Conservation (phyloP, 2,329 filamentous ascomycete genomes). For the Aspergillus brasiliensis region DNA sequence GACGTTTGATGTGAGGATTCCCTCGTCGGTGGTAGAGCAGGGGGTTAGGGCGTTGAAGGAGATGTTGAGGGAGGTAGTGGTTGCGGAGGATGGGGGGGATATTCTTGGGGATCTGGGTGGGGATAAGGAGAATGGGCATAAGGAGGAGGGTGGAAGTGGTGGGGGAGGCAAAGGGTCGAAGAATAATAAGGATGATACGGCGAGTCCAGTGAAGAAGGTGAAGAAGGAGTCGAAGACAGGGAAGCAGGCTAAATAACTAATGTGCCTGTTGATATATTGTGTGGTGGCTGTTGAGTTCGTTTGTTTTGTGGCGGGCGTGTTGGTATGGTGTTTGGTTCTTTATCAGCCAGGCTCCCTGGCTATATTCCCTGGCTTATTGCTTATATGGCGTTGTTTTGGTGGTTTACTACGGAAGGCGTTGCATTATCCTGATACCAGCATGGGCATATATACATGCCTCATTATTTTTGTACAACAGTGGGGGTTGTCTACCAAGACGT, state of each 20-base stretch:
- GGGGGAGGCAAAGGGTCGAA: slow-evolving; percentile 9
- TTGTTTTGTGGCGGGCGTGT: neutral
- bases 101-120: slow-evolving; percentile 9
- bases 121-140: slow-evolving; percentile 10
- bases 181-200: neutral
- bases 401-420: no score
- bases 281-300: neutral
- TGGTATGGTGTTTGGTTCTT: no score
- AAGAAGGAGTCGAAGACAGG: slow-evolving; percentile 28
- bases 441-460: no score
- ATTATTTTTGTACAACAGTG: no score
- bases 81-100: slow-evolving; percentile 37
- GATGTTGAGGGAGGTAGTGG: slow-evolving; percentile 55
- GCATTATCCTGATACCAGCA: no score
- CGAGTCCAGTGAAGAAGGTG: slow-evolving; percentile 28
- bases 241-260: slow-evolving; percentile 23
- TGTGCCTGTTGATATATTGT: neutral
- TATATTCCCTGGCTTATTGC: no score
- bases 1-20: slow-evolving; percentile 52
- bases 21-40: slow-evolving; percentile 51
- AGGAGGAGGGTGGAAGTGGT: neutral
- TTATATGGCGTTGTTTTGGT: no score
- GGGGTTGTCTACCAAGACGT: no score
- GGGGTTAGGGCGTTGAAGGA: slow-evolving; percentile 55
- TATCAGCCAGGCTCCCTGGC: no score